A percentile compares a stretch with the other conserved stretches of the same genome.
These are phyloP conservation scores for Chamaecrista fasciculata DNA, from an alignment of 306 rosid species.

Conservation along the genomic window DNA sequence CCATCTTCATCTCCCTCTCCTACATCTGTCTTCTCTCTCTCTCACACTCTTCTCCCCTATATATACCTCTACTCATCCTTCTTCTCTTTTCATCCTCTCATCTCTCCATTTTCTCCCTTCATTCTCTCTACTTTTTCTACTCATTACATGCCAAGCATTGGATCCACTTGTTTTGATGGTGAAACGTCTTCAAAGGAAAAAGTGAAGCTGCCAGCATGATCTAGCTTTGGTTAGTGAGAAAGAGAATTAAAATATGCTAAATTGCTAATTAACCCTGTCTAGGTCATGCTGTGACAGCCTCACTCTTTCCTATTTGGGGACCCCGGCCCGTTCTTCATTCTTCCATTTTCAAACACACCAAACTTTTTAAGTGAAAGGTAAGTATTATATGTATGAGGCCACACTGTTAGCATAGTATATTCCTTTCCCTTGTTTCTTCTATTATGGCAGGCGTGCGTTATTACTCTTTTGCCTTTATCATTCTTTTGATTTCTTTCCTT, in stretches of 20 bases:
- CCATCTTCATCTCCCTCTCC: background rate
- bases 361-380: conserved; percentile 2
- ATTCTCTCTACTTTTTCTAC: too few species aligned
- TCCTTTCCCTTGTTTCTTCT: conserved; percentile 19
- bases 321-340: conserved; percentile 4
- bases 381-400: conserved; percentile 5
- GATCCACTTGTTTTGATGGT: background rate
- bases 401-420: conserved; percentile 21
- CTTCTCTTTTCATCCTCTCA: background rate
- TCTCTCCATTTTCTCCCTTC: too few species aligned
- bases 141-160: too few species aligned
- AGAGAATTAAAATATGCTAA: conserved; percentile 20
- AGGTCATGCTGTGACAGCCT: conserved; percentile 99
- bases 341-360: background rate
- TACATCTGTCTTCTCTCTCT: background rate
- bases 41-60: background rate
- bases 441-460: conserved; percentile 35
- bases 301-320: conserved; percentile 89
- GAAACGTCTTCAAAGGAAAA: conserved; percentile 81
- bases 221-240: conserved; percentile 56
- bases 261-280: conserved; percentile 77
- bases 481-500: background rate
- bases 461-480: conserved; percentile 4
- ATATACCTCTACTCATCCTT: background rate
- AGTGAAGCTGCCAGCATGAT: conserved; percentile 99